Evolutionary conservation across 768 basidiomycete genomes (phyloP).

Genomic region (Lactarius tabidus): DNA sequence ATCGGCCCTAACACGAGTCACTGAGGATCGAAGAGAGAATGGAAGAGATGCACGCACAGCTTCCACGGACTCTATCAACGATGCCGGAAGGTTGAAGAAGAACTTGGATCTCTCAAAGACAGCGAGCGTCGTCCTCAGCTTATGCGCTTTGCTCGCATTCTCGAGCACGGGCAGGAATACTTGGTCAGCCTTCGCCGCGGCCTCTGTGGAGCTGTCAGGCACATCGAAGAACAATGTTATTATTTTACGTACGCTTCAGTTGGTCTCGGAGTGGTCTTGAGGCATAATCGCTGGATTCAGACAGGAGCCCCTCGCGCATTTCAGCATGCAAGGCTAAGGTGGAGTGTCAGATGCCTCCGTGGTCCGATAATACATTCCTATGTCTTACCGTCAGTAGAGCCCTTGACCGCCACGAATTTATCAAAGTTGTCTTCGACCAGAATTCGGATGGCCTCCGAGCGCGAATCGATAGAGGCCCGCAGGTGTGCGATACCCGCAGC

Average conservation of each 20-base stretch:
- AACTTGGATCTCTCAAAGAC: constrained; percentile 97
- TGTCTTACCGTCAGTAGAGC: constrained; percentile 82
- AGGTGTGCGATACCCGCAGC: constrained; percentile 71
- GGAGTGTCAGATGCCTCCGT: neutral
- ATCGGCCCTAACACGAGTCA: constrained; percentile 66
- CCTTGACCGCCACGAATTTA: constrained; percentile 95
- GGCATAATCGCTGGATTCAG: constrained; percentile 72
- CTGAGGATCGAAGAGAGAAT: constrained; percentile 1
- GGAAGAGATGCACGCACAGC: constrained; percentile 49
- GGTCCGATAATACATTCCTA: neutral
- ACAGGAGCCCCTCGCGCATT: constrained; percentile 87
- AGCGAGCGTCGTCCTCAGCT: constrained; percentile 85
- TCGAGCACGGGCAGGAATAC: constrained; percentile 96
- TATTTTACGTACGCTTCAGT: constrained; percentile 63
- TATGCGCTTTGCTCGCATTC: constrained; percentile 91
- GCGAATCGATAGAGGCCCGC: constrained; percentile 75
- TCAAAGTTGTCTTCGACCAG: constrained; percentile 98
- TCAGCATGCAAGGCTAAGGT: constrained; percentile 76
- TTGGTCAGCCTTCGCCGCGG: constrained; percentile 90
- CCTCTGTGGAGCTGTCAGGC: constrained; percentile 46
- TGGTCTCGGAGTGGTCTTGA: constrained; percentile 79
- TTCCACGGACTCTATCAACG: constrained; percentile 84
- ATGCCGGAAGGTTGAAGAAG: constrained; percentile 96
- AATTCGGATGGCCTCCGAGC: constrained; percentile 91
- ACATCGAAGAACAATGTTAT: neutral